A percentile compares a stretch with the other conserved stretches of the same genome.
Evolutionary conservation across 2,329 filamentous ascomycete species (phyloP).

Genomic region (Nigrospora sphaerica): DNA sequence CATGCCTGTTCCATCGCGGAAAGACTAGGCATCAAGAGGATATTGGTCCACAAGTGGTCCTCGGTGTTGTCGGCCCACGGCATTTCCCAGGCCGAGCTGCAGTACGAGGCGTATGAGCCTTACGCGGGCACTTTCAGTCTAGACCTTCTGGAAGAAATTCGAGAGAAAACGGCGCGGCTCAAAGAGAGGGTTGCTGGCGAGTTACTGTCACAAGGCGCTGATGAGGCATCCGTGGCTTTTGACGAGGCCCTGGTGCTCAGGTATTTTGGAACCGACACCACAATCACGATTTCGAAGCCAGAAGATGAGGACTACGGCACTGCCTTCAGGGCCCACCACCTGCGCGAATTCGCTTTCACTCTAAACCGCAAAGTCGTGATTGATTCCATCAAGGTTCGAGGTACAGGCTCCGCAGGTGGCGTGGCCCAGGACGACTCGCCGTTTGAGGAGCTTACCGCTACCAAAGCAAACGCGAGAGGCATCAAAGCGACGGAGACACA

Average conservation of each 20-base stretch:
- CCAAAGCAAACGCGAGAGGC: not conserved
- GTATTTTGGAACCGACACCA: slow-evolving; percentile 42
- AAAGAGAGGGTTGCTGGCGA: slow-evolving; percentile 28
- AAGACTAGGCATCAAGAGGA: slow-evolving; percentile 28
- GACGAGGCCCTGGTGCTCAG: slow-evolving; percentile 36
- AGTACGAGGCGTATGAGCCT: slow-evolving; percentile 7
- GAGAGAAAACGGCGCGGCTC: slow-evolving; percentile 1
- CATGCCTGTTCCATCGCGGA: slow-evolving; percentile 33
- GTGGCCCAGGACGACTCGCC: slow-evolving; percentile 7
- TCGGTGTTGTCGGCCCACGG: slow-evolving; percentile 26
- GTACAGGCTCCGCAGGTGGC: slow-evolving; percentile 14
- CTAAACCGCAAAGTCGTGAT: slow-evolving; percentile 28
- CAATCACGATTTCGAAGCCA: slow-evolving; percentile 35
- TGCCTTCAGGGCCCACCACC: slow-evolving; percentile 28
- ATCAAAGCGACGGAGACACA: slow-evolving; percentile 9
- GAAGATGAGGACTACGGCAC: slow-evolving; percentile 25
- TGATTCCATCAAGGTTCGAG: slow-evolving; percentile 28
- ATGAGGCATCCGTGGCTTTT: slow-evolving; percentile 2
- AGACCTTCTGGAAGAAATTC: slow-evolving; percentile 2
- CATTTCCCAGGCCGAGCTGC: slow-evolving; percentile 10
- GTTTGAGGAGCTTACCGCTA: slow-evolving; percentile 6
- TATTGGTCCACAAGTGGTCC: slow-evolving; percentile 29
- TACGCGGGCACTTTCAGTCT: slow-evolving; percentile 6
- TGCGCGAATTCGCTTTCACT: slow-evolving; percentile 33
- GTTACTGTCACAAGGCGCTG: slow-evolving; percentile 11